Conservation (phyloP, 257 asterid species). For the Solanum boliviense region DNA sequence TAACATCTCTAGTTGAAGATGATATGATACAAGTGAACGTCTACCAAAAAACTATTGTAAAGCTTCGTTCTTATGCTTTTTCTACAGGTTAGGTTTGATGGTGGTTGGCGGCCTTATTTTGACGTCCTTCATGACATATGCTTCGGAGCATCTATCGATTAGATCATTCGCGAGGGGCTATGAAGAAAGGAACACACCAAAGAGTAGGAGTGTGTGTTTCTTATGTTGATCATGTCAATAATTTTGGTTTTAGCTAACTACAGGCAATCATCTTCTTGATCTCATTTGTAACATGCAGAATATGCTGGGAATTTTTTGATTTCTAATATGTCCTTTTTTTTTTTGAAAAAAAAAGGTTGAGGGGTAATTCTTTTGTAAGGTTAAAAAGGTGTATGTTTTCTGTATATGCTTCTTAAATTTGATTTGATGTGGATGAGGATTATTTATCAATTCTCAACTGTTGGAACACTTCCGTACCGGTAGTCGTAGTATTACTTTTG, state of each 20-base stretch:
- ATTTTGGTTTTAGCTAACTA: slow-evolving; percentile 11
- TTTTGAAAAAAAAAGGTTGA: not conserved
- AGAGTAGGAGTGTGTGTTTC: slow-evolving; percentile 38
- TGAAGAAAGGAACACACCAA: slow-evolving; percentile 53
- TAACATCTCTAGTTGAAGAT: not conserved
- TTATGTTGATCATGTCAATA: slow-evolving; percentile 25
- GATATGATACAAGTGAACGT: not conserved
- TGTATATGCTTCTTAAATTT: not conserved
- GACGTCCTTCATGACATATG: slow-evolving; percentile 72
- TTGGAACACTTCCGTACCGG: not conserved
- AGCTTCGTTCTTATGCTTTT: not conserved
- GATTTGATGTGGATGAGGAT: not conserved
- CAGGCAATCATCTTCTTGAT: not conserved
- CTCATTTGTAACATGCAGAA: not conserved
- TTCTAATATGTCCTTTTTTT: not conserved
- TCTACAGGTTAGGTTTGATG: slow-evolving; percentile 76
- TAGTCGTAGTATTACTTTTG: not conserved
- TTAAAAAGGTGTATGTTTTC: not conserved
- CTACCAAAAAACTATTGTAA: not conserved
- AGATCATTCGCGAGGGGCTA: slow-evolving; percentile 60
- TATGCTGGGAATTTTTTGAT: not conserved
- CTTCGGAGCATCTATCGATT: slow-evolving; percentile 65
- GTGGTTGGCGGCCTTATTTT: slow-evolving; percentile 54
- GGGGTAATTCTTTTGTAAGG: not conserved
- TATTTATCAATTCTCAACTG: not conserved